These are phyloP conservation scores for Cryptosporidium tyzzeri DNA, from an alignment of 169 alveolate species.

Conservation along the genomic window DNA sequence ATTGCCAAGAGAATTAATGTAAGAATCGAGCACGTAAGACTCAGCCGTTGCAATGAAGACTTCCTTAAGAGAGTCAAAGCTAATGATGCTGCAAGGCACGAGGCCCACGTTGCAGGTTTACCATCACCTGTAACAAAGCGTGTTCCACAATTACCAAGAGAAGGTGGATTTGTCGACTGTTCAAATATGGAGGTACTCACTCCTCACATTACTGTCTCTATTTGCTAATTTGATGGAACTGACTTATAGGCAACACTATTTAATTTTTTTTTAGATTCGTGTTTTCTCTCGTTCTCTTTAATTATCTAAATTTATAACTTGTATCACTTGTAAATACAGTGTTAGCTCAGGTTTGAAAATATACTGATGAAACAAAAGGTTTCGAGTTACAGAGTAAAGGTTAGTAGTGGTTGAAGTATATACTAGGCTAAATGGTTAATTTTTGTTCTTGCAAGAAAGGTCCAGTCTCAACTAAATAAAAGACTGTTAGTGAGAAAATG, in stretches of 20 bases:
- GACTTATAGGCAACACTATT: conserved; percentile 9
- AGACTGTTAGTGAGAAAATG: conserved; percentile 53
- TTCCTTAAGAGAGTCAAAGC: conserved; percentile 94
- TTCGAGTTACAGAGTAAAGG: neutral
- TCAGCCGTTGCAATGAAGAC: conserved; percentile 96
- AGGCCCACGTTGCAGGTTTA: conserved; percentile 84
- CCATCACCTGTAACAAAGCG: conserved; percentile 69
- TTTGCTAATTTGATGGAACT: conserved; percentile 36
- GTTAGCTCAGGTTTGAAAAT: too few species aligned
- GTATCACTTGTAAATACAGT: neutral
- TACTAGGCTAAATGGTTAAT: neutral
- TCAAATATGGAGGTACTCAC: conserved; percentile 73
- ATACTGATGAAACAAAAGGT: neutral
- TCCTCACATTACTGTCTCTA: conserved; percentile 54
- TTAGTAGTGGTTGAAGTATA: too few species aligned
- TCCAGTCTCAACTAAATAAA: conserved; percentile 56
- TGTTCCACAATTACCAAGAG: conserved; percentile 48
- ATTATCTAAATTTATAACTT: too few species aligned
- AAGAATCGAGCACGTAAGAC: conserved; percentile 97
- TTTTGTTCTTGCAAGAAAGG: conserved; percentile 33
- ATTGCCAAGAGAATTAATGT: conserved; percentile 96
- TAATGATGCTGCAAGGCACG: conserved; percentile 91
- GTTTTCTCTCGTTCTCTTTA: neutral
- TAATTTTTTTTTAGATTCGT: neutral
- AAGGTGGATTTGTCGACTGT: conserved; percentile 76